Evolutionary conservation across 352 stramenopile genomes (phyloP).

Genomic region (Phytophthora uliginosa): DNA sequence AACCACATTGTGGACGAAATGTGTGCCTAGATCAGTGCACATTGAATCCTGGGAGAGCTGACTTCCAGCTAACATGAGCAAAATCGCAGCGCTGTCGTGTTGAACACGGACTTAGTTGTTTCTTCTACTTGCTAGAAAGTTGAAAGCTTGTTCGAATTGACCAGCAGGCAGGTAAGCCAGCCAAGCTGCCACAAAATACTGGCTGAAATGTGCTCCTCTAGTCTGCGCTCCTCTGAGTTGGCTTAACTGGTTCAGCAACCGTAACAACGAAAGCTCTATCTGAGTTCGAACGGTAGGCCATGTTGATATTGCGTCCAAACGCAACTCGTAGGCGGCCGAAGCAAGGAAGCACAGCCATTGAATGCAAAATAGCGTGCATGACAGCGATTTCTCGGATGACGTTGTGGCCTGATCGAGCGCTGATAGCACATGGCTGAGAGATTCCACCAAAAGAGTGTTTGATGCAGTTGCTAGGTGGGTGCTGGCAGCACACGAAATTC

Average conservation of each 20-base stretch:
- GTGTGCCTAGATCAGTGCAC: constrained; percentile 37
- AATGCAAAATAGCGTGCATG: constrained; percentile 40
- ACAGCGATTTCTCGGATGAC: constrained; percentile 31
- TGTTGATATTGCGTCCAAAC: constrained; percentile 16
- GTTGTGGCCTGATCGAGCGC: constrained; percentile 30
- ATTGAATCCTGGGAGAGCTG: constrained; percentile 9
- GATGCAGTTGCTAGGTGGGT: background rate
- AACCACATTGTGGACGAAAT: constrained; percentile 92
- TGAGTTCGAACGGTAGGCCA: constrained; percentile 26
- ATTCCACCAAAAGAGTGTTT: constrained; percentile 27
- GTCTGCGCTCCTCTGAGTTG: constrained; percentile 10
- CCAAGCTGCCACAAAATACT: constrained; percentile 47
- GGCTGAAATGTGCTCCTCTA: constrained; percentile 27
- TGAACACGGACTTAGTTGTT: constrained; percentile 21
- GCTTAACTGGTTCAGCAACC: constrained; percentile 41
- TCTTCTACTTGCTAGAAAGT: constrained; percentile 31
- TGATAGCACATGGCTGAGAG: constrained; percentile 38
- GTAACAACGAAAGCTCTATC: constrained; percentile 45
- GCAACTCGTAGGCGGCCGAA: constrained; percentile 16
- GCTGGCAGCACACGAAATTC: constrained; percentile 14
- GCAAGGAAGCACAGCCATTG: constrained; percentile 48
- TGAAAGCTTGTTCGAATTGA: constrained; percentile 36
- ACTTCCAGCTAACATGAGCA: constrained; percentile 22
- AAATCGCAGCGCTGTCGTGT: constrained; percentile 23
- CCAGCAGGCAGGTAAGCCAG: constrained; percentile 37